Base-by-base conservation (phyloP, 352 stramenopile species). In the Phytophthora sojae region DNA sequence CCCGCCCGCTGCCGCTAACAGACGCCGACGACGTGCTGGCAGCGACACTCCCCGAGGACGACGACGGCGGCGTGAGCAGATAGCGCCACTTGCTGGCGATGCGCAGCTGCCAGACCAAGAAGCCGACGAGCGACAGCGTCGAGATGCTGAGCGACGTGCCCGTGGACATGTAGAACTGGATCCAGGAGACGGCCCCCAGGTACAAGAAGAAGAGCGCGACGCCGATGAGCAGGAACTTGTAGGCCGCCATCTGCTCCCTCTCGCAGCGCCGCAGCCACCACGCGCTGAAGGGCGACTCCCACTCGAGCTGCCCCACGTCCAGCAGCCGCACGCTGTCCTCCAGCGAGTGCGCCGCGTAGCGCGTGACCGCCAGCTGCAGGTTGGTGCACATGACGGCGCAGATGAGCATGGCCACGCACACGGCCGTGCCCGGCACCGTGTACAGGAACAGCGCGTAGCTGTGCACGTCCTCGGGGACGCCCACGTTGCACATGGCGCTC, bases 51-150 rank as follows among this genome's bases (percentile, higher is more conserved):
- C 17, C 12, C 47, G 62, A 23, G 14, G 63, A 59, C 42, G 62
- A 23, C n/a, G 63, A 59, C 32, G 82, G 83, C 4, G 83, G 83
- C 39, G 77, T 73, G 12, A 93, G 71, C 57, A 95, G 73, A 60
- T 95, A 95, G 2, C 87, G 74, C 87, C 87, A 95, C 51, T 86
- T 85, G 62, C 83, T 92, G 19, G 82, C 85, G 67, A 93, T 83
- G 32, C 83, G 79, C 14, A 95, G 67, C 69, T 95, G 85, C 83
- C 82, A 95, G 37, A 77, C 73, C 21, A 90, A 58, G 47, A 91
- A 81, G 0, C 71, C 83, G 2, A 84, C 2, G 8, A 90, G 67
- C 23, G 75, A 81, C 32, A 93, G 62, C 21, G 80, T 61, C 23
- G 72, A 83, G 59, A 95, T 84, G 35, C 61, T 86, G 6, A 70